Conservation (phyloP, 169 alveolate genomes). For the Eimeria tenella region DNA sequence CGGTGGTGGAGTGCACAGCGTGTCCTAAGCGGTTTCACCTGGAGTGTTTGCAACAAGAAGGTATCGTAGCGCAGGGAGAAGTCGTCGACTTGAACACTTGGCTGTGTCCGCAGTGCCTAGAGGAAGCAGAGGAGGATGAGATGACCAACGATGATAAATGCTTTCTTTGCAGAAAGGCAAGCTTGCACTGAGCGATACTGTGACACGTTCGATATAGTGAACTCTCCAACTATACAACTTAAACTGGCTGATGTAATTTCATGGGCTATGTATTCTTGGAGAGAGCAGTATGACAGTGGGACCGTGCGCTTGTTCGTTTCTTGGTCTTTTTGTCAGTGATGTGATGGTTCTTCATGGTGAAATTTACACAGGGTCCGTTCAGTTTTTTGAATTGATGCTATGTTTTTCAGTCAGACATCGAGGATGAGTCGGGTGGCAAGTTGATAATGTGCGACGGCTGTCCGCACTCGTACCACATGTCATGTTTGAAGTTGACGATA, state of each 20-base stretch:
- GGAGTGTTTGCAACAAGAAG: constrained; percentile 76
- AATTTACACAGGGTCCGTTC: no score
- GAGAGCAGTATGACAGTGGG: no score
- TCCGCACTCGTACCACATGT: constrained; percentile 91
- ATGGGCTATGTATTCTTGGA: no score
- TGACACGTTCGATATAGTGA: no score
- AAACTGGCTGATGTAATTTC: no score
- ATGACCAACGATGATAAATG: constrained; percentile 70
- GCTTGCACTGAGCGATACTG: neutral
- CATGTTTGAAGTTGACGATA: constrained; percentile 85
- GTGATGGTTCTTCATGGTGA: no score
- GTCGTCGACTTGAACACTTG: constrained; percentile 32
- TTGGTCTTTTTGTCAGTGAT: no score
- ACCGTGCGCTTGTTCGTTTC: no score
- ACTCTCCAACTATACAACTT: no score
- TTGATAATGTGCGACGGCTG: constrained; percentile 94
- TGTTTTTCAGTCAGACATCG: constrained; percentile 52
- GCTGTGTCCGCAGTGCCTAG: constrained; percentile 75
- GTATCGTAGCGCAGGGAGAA: constrained; percentile 7
- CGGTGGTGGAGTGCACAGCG: constrained; percentile 59
- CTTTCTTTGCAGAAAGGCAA: constrained; percentile 61
- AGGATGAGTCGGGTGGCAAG: constrained; percentile 51
- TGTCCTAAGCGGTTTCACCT: constrained; percentile 67
- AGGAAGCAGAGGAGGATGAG: constrained; percentile 74
- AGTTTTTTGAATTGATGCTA: neutral